Evolutionary conservation across 495 filamentous ascomycete genomes (phyloP).

Genomic region (Penicillium psychrofluorescens): DNA sequence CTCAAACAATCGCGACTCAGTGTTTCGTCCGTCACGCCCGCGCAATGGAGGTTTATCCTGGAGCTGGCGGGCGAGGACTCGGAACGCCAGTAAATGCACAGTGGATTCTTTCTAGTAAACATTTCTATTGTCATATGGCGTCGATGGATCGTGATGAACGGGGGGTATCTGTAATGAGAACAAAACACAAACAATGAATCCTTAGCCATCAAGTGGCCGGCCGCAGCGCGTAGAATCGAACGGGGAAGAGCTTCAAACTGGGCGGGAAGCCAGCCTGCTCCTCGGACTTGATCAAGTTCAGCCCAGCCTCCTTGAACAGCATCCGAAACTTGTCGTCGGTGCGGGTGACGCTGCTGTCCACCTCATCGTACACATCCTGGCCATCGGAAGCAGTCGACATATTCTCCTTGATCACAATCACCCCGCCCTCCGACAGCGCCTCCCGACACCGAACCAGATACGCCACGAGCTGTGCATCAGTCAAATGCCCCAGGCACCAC

Average conservation of each 20-base stretch:
- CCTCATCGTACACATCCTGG: slow-evolving; percentile 65
- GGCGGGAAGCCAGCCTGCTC: slow-evolving; percentile 68
- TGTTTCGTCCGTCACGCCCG: slow-evolving; percentile 65
- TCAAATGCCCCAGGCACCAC: slow-evolving; percentile 90
- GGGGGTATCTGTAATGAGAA: not conserved
- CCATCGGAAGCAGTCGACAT: slow-evolving; percentile 48
- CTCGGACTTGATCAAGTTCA: slow-evolving; percentile 62
- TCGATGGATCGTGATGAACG: not conserved
- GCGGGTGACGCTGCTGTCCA: slow-evolving; percentile 75
- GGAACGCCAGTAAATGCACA: not conserved
- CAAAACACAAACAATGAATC: too few relatives aligned
- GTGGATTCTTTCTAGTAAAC: too few relatives aligned
- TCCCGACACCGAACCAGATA: slow-evolving; percentile 57
- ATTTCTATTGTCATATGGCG: slow-evolving; percentile 5
- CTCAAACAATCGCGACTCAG: slow-evolving; percentile 74
- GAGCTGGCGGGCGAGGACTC: slow-evolving; percentile 27
- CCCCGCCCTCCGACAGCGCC: slow-evolving; percentile 42
- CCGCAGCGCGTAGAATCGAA: slow-evolving; percentile 63
- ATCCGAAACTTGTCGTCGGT: slow-evolving; percentile 61
- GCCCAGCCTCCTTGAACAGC: slow-evolving; percentile 62
- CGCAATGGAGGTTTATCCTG: slow-evolving; percentile 78
- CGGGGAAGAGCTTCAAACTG: slow-evolving; percentile 55
- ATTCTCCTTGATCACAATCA: slow-evolving; percentile 86
- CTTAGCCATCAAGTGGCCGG: slow-evolving; percentile 2
- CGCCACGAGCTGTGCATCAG: slow-evolving; percentile 63